phyloP scores from a whole-genome alignment of 768 basidiomycete species.

The Lactifluus rugatus region DNA sequence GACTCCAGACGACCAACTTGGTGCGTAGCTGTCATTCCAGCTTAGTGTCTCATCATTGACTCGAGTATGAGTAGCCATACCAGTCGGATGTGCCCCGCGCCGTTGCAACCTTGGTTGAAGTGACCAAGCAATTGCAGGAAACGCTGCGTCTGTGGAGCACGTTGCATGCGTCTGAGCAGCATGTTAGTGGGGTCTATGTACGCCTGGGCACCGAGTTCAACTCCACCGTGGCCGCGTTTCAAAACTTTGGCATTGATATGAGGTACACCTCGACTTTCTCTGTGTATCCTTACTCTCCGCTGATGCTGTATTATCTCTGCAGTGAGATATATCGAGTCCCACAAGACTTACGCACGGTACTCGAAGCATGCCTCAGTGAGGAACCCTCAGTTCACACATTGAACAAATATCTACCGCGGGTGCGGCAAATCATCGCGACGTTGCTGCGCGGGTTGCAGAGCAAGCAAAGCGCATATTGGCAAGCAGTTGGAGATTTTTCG shows the following conservation, averaged over 20 bases:
- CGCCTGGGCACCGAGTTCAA: constrained; percentile 87
- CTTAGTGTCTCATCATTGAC: background rate
- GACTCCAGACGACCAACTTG: constrained; percentile 15
- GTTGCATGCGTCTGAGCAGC: constrained; percentile 45
- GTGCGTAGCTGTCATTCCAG: constrained; percentile 1
- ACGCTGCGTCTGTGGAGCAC: constrained; percentile 59
- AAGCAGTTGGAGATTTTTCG: constrained; percentile 16
- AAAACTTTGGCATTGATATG: constrained; percentile 61
- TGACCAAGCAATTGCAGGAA: constrained; percentile 78
- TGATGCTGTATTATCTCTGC: constrained; percentile 2
- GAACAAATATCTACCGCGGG: constrained; percentile 30
- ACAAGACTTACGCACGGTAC: constrained; percentile 29
- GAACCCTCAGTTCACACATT: constrained; percentile 28
- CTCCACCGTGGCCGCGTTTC: constrained; percentile 64
- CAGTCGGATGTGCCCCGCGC: constrained; percentile 43
- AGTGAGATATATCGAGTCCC: constrained; percentile 36
- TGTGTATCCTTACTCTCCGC: background rate
- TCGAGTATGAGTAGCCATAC: background rate
- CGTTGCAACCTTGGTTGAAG: constrained; percentile 61
- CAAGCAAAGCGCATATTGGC: constrained; percentile 35
- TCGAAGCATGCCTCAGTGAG: constrained; percentile 39
- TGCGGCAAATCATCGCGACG: constrained; percentile 30
- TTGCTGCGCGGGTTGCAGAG: constrained; percentile 34
- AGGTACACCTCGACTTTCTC: constrained; percentile 40
- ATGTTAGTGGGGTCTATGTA: constrained; percentile 88